Conservation (phyloP, 1,139 yeast genomes). For the Kurtzmaniella quercitrusa region DNA sequence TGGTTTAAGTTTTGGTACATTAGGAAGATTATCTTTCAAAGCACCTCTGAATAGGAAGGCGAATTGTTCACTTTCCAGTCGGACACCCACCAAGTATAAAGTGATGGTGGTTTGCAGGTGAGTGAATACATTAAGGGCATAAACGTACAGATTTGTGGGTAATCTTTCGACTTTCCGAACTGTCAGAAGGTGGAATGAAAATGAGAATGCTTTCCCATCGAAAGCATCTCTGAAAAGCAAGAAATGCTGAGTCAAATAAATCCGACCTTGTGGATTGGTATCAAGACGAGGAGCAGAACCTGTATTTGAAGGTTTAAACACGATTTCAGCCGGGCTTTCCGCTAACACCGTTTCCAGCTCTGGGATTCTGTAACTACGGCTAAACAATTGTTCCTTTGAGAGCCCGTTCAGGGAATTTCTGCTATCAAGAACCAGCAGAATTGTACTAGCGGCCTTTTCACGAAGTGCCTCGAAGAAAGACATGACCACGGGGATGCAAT, state of each 20-base stretch:
- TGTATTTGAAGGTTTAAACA: conserved; percentile 35
- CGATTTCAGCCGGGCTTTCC: conserved; percentile 68
- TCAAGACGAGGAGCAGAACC: conserved; percentile 19
- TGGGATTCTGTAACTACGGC: conserved; percentile 66
- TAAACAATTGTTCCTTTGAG: conserved; percentile 66
- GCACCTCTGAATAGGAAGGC: conserved; percentile 63
- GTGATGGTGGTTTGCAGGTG: conserved; percentile 63
- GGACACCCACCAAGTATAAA: conserved; percentile 72
- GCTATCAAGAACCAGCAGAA: conserved; percentile 37
- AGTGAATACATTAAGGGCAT: conserved; percentile 69
- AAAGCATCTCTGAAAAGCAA: conserved; percentile 69
- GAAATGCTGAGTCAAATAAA: conserved; percentile 71
- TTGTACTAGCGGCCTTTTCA: conserved; percentile 43
- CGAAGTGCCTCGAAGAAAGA: conserved; percentile 48
- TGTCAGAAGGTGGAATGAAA: conserved; percentile 72
- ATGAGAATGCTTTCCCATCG: conserved; percentile 64
- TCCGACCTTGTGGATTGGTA: conserved; percentile 49
- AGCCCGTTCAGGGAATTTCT: conserved; percentile 32
- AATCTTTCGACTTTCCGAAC: conserved; percentile 82
- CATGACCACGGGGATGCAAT: conserved; percentile 23
- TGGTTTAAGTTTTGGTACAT: conserved; percentile 58
- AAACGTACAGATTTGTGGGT: conserved; percentile 72
- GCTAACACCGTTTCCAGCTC: conserved; percentile 61
- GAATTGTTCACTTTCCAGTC: conserved; percentile 77
- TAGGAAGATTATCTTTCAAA: conserved; percentile 59